These are phyloP conservation scores for Raffaelea albimanens DNA, from an alignment of 2,329 filamentous ascomycete genomes.

Conservation along the genomic window DNA sequence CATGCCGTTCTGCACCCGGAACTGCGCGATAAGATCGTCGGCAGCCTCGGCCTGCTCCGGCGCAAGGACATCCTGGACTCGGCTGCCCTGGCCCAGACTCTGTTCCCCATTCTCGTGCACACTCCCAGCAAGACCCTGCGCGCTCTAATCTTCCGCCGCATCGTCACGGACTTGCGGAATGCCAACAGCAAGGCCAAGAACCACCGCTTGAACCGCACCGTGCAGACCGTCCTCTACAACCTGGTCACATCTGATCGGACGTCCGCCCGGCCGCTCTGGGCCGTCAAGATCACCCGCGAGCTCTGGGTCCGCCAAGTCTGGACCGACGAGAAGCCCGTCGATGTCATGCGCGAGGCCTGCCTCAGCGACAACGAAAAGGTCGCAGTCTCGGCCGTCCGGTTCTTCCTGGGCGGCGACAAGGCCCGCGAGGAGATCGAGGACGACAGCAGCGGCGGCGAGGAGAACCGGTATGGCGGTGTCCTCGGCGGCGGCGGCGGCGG, in stretches of 20 bases:
- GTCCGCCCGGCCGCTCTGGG: slow-evolving; percentile 85
- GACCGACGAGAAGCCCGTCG: slow-evolving; percentile 85
- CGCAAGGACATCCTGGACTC: slow-evolving; percentile 93
- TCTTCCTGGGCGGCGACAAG: slow-evolving; percentile 93
- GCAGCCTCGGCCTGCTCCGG: slow-evolving; percentile 74
- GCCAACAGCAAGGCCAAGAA: slow-evolving; percentile 83
- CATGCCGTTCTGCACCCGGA: slow-evolving; percentile 77
- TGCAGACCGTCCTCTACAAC: slow-evolving; percentile 90
- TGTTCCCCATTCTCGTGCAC: slow-evolving; percentile 89
- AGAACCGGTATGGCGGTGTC: slow-evolving; percentile 18
- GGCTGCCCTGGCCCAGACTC: slow-evolving; percentile 63
- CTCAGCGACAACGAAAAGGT: slow-evolving; percentile 91
- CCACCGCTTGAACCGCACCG: slow-evolving; percentile 83
- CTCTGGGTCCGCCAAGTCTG: slow-evolving; percentile 95
- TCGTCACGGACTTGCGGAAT: slow-evolving; percentile 79
- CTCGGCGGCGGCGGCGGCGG: slow-evolving; percentile 19
- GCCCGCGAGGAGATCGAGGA: slow-evolving; percentile 90
- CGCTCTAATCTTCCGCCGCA: slow-evolving; percentile 75
- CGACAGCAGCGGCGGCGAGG: slow-evolving; percentile 65
- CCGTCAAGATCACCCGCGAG: slow-evolving; percentile 89
- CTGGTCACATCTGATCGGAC: slow-evolving; percentile 77
- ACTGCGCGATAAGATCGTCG: slow-evolving; percentile 87
- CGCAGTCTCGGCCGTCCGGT: slow-evolving; percentile 74
- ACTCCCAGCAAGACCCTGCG: slow-evolving; percentile 81
- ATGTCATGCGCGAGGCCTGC: slow-evolving; percentile 92